Evolutionary conservation across 2,329 filamentous ascomycete species (phyloP), one percentile per base, ranked within the genome.

Genomic region (Reticulascus tulasneorum): DNA sequence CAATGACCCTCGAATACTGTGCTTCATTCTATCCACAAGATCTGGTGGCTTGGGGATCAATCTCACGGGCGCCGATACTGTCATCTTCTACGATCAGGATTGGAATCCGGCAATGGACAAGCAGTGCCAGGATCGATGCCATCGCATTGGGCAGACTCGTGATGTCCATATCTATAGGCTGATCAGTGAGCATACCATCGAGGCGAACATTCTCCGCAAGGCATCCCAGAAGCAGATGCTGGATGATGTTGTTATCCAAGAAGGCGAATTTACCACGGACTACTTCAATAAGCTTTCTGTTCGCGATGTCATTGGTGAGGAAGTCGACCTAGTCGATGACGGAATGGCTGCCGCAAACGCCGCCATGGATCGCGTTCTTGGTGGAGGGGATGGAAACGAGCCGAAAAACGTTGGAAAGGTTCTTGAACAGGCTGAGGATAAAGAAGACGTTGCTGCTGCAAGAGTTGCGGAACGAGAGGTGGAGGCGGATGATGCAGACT

Each of bases 61-160:
- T 52, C 72, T 98, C 27, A 97, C 91, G 0, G 93, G 93, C 31
- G 93, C 93, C 6, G 93, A 97, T 59, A 95, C 90, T 0, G 93
- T 98, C 52, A 96, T 98, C 48, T 98, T 98, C 62, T 98, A 97
- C 63, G 93, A 98, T 54, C 82, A 97, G 41, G 93, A 98, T 58
- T 98, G 94, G 94, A 98, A 98, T 53, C 93, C 93, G 0, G 93
- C 94, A 33, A 98, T 98, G 93, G 93, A 98, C 67, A 95, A 95
- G 62, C 93, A 98, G 62, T 98, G 93, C 53, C 94, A 98, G 64
- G 94, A 98, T 59, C 80, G 93, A 52, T 94, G 88, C 52, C 93
- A 98, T 64, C 87, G 93, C 47, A 98, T 98, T 48, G 93, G 93
- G 2, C 93, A 98, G 61, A 97, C 93, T 1, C 83, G 93, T 20